Conservation (phyloP, 305 asterid genomes). For the Andrographis paniculata region DNA sequence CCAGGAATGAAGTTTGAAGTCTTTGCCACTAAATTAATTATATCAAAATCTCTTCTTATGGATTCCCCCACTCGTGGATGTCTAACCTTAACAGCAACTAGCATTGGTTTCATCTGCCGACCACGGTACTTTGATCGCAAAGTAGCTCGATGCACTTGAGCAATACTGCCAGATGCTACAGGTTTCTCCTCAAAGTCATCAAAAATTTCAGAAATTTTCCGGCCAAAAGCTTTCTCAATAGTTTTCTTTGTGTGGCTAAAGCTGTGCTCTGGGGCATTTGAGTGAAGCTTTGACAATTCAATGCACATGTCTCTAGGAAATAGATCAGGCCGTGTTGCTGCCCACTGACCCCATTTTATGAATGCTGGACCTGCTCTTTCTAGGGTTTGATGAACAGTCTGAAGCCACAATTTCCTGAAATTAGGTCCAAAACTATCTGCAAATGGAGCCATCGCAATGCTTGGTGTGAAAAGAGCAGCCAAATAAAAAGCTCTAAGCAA, state of each 20-base stretch:
- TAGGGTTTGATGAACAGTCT: conserved; percentile 68
- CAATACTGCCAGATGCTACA: conserved; percentile 96
- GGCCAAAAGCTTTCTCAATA: conserved; percentile 80
- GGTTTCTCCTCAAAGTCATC: conserved; percentile 84
- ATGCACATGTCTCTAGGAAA: conserved; percentile 76
- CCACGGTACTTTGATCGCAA: conserved; percentile 54
- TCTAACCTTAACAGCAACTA: conserved; percentile 92
- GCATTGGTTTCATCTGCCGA: conserved; percentile 51
- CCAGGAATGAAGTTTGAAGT: conserved; percentile 61
- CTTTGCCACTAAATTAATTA: conserved; percentile 68
- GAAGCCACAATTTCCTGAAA: conserved; percentile 78
- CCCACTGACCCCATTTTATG: conserved; percentile 99
- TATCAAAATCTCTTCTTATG: conserved; percentile 83
- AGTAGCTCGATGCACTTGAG: conserved; percentile 91
- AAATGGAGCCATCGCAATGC: conserved; percentile 86
- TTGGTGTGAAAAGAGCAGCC: conserved; percentile 67
- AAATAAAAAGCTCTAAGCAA: conserved; percentile 53
- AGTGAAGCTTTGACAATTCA: conserved; percentile 90
- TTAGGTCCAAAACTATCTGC: conserved; percentile 71
- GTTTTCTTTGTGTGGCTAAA: conserved; percentile 67
- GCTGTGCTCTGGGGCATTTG: conserved; percentile 83
- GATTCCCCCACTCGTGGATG: conserved; percentile 98
- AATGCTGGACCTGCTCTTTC: conserved; percentile 98
- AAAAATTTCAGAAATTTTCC: conserved; percentile 64
- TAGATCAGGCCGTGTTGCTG: conserved; percentile 92